phyloP scores from a whole-genome alignment of 805 yeast species.

The Saturnispora bothae region DNA sequence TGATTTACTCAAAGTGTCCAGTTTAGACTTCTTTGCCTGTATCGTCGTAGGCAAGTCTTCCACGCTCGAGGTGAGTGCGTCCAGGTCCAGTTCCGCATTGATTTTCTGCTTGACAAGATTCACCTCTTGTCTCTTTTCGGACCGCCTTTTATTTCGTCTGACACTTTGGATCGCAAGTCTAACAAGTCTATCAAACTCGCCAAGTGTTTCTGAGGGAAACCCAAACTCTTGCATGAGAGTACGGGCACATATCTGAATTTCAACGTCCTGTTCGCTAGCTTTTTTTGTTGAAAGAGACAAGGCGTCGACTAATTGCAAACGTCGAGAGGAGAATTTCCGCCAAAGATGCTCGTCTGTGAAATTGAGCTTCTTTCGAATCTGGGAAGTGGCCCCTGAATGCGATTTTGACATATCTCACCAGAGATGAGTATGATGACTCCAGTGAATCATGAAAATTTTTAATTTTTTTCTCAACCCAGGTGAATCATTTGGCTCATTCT shows the following conservation, averaged over 20 bases:
- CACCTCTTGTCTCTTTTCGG: slow-evolving; percentile 30
- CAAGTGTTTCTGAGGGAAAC: slow-evolving; percentile 44
- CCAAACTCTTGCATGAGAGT: slow-evolving; percentile 69
- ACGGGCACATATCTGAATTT: slow-evolving; percentile 69
- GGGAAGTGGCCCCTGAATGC: slow-evolving; percentile 27
- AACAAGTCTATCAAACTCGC: slow-evolving; percentile 82
- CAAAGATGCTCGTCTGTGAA: slow-evolving; percentile 77
- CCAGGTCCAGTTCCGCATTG: background rate
- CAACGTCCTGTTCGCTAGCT: slow-evolving; percentile 88
- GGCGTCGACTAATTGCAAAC: slow-evolving; percentile 81
- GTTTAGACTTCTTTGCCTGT: no score
- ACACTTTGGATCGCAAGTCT: slow-evolving; percentile 92
- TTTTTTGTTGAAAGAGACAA: slow-evolving; percentile 49
- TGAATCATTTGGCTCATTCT: background rate
- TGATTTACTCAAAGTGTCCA: background rate
- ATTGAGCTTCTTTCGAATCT: slow-evolving; percentile 49
- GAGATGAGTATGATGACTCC: background rate
- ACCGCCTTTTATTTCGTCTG: slow-evolving; percentile 73
- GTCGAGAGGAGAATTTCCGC: slow-evolving; percentile 84
- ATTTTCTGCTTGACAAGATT: slow-evolving; percentile 8
- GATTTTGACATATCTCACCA: slow-evolving; percentile 10
- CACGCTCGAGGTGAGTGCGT: background rate
- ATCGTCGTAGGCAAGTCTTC: slow-evolving; percentile 2
- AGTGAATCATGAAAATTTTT: background rate
- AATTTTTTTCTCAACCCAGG: no score